phyloP scores from a whole-genome alignment of 2,329 filamentous ascomycete species.

The Tolypocladium guangdongense region DNA sequence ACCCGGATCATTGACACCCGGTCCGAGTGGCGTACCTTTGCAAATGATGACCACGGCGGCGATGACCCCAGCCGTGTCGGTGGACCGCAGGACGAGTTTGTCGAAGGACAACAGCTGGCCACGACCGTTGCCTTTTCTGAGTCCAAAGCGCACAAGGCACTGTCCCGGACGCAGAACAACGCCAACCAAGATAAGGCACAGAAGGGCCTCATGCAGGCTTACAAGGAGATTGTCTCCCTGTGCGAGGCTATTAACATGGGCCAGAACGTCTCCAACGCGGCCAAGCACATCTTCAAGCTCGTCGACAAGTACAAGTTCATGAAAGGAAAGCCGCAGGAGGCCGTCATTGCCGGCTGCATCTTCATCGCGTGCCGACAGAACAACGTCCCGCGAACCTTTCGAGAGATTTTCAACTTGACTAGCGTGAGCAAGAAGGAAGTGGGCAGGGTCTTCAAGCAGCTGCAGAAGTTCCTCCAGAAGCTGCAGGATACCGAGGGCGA shows the following conservation, averaged over 20 bases:
- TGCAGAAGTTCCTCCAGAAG: conserved; percentile 79
- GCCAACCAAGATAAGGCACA: conserved; percentile 75
- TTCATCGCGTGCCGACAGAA: conserved; percentile 95
- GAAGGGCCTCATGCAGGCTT: conserved; percentile 73
- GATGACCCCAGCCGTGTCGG: conserved; percentile 98
- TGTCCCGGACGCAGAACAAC: conserved; percentile 79
- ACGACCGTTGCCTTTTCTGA: conserved; percentile 82
- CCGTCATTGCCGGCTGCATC: conserved; percentile 90
- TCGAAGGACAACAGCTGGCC: conserved; percentile 82
- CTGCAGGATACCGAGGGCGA: conserved; percentile 49
- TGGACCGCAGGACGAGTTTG: conserved; percentile 79
- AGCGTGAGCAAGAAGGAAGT: conserved; percentile 97
- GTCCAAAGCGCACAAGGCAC: conserved; percentile 57
- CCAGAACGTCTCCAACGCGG: conserved; percentile 72
- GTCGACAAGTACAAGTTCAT: conserved; percentile 87
- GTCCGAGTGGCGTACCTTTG: conserved; percentile 97
- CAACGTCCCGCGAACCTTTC: conserved; percentile 77
- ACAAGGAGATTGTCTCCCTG: conserved; percentile 75
- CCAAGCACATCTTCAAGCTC: conserved; percentile 92
- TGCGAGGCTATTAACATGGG: conserved; percentile 79
- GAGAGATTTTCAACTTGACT: conserved; percentile 87
- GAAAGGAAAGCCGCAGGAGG: conserved; percentile 91
- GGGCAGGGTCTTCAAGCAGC: conserved; percentile 83
- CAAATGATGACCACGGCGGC: conserved; percentile 92
- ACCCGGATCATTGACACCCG: conserved; percentile 90